Percentiles rank a stretch among this genome's conserved stretches.
Evolutionary conservation across 768 basidiomycete genomes (phyloP).

Genomic region (Pisolithus sp.): DNA sequence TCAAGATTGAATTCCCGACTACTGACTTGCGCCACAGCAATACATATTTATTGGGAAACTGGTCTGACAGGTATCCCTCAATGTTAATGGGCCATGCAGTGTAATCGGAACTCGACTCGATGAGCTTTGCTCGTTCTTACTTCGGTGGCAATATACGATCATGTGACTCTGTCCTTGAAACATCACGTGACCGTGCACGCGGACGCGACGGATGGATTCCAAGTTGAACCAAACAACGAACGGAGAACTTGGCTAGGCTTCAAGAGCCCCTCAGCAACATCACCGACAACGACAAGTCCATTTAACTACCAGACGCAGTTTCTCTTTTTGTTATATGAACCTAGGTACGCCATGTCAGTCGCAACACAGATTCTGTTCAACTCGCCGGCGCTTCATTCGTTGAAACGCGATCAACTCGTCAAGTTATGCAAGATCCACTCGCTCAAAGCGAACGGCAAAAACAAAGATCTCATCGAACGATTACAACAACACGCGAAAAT

Average conservation of each 20-base stretch:
- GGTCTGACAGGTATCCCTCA: neutral
- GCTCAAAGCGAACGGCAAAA: conserved; percentile 78
- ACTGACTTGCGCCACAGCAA: neutral
- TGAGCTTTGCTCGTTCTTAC: neutral
- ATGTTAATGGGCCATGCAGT: neutral
- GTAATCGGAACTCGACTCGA: neutral
- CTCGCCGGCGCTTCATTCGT: conserved; percentile 74
- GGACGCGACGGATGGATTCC: neutral
- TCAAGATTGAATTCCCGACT: neutral
- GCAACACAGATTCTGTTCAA: conserved; percentile 80
- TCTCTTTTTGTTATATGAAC: neutral
- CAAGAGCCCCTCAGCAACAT: neutral
- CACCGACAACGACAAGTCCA: neutral
- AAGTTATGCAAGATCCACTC: conserved; percentile 81
- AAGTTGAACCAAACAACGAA: conserved; percentile 12
- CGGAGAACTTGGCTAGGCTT: neutral
- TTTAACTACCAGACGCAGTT: neutral
- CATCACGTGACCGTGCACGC: conserved; percentile 13
- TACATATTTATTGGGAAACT: neutral
- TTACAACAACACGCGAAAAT: conserved; percentile 61
- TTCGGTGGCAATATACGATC: conserved; percentile 3
- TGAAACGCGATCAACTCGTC: conserved; percentile 79
- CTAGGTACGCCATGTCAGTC: conserved; percentile 43
- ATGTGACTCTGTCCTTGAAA: conserved; percentile 9
- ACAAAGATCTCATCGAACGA: conserved; percentile 60